phyloP scores from a whole-genome alignment of 2,329 filamentous ascomycete species.

The Cadophora malorum region DNA sequence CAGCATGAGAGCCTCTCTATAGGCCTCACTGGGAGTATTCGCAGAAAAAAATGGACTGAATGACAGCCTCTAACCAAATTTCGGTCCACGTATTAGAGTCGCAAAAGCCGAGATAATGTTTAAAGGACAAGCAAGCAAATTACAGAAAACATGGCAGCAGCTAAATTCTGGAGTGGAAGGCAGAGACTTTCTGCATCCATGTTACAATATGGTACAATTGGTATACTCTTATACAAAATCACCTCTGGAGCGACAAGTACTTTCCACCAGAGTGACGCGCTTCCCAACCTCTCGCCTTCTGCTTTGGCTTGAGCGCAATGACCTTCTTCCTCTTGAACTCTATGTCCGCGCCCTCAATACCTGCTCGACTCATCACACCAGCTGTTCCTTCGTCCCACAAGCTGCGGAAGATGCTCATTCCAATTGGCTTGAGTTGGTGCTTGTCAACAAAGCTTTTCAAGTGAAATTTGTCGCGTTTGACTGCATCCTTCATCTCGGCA shows the following conservation, averaged over 20 bases:
- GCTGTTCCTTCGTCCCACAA: slow-evolving; percentile 88
- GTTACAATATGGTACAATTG: slow-evolving; percentile 35
- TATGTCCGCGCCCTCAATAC: slow-evolving; percentile 76
- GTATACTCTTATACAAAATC: slow-evolving; percentile 26
- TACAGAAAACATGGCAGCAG: not conserved
- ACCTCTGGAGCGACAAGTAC: slow-evolving; percentile 59
- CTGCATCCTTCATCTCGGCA: slow-evolving; percentile 59
- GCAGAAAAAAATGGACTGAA: too few relatives aligned
- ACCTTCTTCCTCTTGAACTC: slow-evolving; percentile 85
- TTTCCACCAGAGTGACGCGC: slow-evolving; percentile 69
- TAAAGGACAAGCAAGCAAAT: not conserved
- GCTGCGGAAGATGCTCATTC: slow-evolving; percentile 86
- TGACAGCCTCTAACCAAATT: too few relatives aligned
- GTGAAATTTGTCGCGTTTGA: slow-evolving; percentile 71
- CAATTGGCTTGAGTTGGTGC: slow-evolving; percentile 74
- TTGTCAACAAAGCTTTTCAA: slow-evolving; percentile 77
- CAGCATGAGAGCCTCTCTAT: too few relatives aligned
- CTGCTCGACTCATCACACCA: slow-evolving; percentile 83
- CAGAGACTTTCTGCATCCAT: slow-evolving; percentile 24
- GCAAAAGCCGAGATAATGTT: not conserved
- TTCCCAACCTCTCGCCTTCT: slow-evolving; percentile 69
- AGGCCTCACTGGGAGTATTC: too few relatives aligned
- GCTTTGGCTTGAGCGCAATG: slow-evolving; percentile 67
- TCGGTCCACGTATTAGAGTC: too few relatives aligned
- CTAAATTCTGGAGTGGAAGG: not conserved